A percentile compares a stretch with the other conserved stretches of the same genome.
Evolutionary conservation across 1,139 yeast genomes (phyloP).

Genomic region (Kodamaea sp.): DNA sequence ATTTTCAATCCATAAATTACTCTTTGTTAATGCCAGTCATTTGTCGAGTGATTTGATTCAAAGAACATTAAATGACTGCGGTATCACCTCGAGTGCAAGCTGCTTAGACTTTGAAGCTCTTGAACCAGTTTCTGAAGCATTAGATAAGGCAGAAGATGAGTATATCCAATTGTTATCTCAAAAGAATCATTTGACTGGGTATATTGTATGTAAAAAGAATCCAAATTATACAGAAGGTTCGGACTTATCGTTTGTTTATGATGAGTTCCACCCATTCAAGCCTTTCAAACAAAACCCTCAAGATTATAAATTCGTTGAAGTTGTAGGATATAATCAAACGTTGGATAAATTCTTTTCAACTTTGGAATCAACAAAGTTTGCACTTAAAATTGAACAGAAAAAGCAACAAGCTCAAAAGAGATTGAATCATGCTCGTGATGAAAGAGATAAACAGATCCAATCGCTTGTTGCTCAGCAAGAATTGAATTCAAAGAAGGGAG

Average conservation of each 20-base stretch:
- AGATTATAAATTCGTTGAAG: slow-evolving; percentile 30
- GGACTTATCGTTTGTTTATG: slow-evolving; percentile 54
- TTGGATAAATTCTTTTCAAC: slow-evolving; percentile 83
- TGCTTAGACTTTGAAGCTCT: slow-evolving; percentile 34
- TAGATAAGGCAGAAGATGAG: slow-evolving; percentile 48
- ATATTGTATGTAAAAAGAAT: slow-evolving; percentile 62
- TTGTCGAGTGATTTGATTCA: slow-evolving; percentile 77
- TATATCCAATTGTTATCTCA: slow-evolving; percentile 23
- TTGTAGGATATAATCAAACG: slow-evolving; percentile 71
- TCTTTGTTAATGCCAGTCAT: slow-evolving; percentile 67
- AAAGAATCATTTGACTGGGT: slow-evolving; percentile 46
- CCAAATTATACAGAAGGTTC: slow-evolving; percentile 40
- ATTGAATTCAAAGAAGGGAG: slow-evolving; percentile 65
- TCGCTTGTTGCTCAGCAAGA: slow-evolving; percentile 64
- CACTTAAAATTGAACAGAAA: slow-evolving; percentile 69
- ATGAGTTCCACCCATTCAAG: slow-evolving; percentile 82
- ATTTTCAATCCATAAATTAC: slow-evolving; percentile 63
- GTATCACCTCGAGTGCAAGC: slow-evolving; percentile 42
- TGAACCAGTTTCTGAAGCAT: slow-evolving; percentile 34
- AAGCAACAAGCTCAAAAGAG: slow-evolving; percentile 72
- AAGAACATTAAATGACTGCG: slow-evolving; percentile 45
- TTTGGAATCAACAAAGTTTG: slow-evolving; percentile 75
- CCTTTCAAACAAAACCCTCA: slow-evolving; percentile 47
- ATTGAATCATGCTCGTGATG: slow-evolving; percentile 68
- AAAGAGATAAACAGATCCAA: slow-evolving; percentile 68